Evolutionary conservation across 1,284 basidiomycete genomes (phyloP), one percentile per base, ranked within the genome.

Genomic region (Thelephora terrestris): DNA sequence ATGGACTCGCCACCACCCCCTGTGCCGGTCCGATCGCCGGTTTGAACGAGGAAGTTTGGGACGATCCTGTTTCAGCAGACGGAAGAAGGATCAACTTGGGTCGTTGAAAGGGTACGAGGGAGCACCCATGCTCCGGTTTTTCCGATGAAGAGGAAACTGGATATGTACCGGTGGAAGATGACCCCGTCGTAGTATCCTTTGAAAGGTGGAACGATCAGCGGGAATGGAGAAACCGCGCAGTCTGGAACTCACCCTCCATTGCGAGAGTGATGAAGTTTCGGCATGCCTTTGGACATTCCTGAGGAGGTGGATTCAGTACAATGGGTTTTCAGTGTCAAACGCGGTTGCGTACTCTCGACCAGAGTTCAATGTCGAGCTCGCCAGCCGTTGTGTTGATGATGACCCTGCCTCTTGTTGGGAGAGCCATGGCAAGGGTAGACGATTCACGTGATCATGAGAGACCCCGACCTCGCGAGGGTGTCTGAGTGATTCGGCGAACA

Each of bases 111-210:
- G n/a, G 7, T 5, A 40, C 20, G 14, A n/a, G n/a, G 29, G 29
- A 32, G 12, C 25, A 32, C 29, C 29, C 14, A 6, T 10, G 29
- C 29, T 32, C 29, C 29, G 29, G 29, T 32, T 32, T 32, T 27
- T 16, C 17, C 24, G 47, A 47, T 47, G 38, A 47, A 25, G 52
- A 45, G 21, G 25, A 24, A 44, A 27, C 39, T 39, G 40, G 47
- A 52, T 14, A 18, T 21, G 18, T 67, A 81, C 78, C 95, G 81
- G 64, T 98, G 94, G 58, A 96, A 98, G 50, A 94, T 85, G 47
- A 91, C 82, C 37, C 87, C 85, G 57, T 99, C 95, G 66, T 98
- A 99, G 67, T 96, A 98, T 5, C 94, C 91, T 92, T 59, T 3
- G 46, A 23, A 52, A 39, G 1, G 38, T 32, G 5, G 34, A 23